These are phyloP conservation scores for Psilocybe cubensis DNA, from an alignment of 768 basidiomycete species.

Conservation along the genomic window DNA sequence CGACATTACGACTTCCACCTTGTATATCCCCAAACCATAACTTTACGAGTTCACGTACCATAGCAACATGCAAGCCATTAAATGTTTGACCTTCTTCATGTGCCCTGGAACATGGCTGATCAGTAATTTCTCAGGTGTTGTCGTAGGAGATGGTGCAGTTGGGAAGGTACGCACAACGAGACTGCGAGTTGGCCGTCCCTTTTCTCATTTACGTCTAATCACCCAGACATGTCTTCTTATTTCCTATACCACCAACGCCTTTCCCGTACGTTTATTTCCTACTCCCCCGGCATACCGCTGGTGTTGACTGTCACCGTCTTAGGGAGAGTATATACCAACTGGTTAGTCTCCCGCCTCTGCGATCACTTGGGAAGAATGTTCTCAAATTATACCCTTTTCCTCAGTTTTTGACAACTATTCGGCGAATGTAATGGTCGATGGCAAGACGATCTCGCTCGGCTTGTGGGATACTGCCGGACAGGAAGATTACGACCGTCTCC, in stretches of 20 bases:
- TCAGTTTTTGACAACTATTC: slow-evolving; percentile 98
- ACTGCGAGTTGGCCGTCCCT: neutral
- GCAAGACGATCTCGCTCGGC: slow-evolving; percentile 96
- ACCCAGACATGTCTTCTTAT: slow-evolving; percentile 95
- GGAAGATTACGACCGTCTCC: slow-evolving; percentile 98
- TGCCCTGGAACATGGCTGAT: slow-evolving; percentile 32
- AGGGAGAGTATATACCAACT: slow-evolving; percentile 98
- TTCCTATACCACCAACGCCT: slow-evolving; percentile 98
- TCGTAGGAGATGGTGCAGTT: slow-evolving; percentile 98
- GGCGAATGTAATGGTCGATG: slow-evolving; percentile 98
- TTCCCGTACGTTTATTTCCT: slow-evolving; percentile 66
- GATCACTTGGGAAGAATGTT: neutral
- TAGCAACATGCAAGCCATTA: slow-evolving; percentile 90
- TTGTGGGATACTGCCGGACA: slow-evolving; percentile 99
- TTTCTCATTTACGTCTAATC: slow-evolving; percentile 20
- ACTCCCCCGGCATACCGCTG: slow-evolving; percentile 6
- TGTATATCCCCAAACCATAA: slow-evolving; percentile 14
- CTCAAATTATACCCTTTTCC: slow-evolving; percentile 7
- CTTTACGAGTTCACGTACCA: slow-evolving; percentile 24
- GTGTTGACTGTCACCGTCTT: slow-evolving; percentile 22
- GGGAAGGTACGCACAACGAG: slow-evolving; percentile 70
- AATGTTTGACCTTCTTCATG: slow-evolving; percentile 59
- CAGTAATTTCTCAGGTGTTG: slow-evolving; percentile 71
- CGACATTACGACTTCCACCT: slow-evolving; percentile 23
- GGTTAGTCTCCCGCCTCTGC: slow-evolving; percentile 49